Conservation (phyloP, 2,329 filamentous ascomycete genomes). For the Aspergillus alliaceus region DNA sequence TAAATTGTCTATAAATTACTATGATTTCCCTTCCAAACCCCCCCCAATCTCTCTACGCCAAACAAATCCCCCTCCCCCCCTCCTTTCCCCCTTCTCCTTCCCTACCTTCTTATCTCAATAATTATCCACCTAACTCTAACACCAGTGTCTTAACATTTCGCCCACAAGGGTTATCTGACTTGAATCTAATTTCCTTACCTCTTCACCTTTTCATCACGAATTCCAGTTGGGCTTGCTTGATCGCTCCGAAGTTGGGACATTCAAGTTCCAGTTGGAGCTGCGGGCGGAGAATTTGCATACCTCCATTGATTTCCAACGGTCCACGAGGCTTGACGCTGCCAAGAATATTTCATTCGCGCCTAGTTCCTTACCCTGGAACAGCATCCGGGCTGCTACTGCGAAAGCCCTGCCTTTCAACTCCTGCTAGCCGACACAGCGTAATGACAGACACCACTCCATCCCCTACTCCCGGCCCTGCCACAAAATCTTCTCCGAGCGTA, state of each 20-base stretch:
- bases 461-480: constrained; percentile 32
- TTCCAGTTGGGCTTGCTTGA: constrained; percentile 15
- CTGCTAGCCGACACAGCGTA: constrained; percentile 5
- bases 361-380: not conserved
- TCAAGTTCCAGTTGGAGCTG: constrained; percentile 27
- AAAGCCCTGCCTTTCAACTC: not conserved
- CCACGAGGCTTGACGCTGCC: constrained; percentile 10
- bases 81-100: too few species aligned
- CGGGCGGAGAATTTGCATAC: constrained; percentile 18
- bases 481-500: constrained; percentile 26
- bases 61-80: too few species aligned
- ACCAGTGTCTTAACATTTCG: not conserved
- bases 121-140: not conserved
- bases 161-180: not conserved
- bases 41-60: too few species aligned
- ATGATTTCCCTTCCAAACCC: too few species aligned
- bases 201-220: constrained; percentile 6
- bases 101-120: too few species aligned
- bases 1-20: too few species aligned
- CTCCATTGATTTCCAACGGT: constrained; percentile 13
- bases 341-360: constrained; percentile 3
- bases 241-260: constrained; percentile 28
- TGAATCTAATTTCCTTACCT: too few species aligned
- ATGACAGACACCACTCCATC: constrained; percentile 38
- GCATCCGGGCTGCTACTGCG: not conserved